These are phyloP conservation scores for Aspergillus sparsus DNA, from an alignment of 495 filamentous ascomycete species.

Conservation along the genomic window DNA sequence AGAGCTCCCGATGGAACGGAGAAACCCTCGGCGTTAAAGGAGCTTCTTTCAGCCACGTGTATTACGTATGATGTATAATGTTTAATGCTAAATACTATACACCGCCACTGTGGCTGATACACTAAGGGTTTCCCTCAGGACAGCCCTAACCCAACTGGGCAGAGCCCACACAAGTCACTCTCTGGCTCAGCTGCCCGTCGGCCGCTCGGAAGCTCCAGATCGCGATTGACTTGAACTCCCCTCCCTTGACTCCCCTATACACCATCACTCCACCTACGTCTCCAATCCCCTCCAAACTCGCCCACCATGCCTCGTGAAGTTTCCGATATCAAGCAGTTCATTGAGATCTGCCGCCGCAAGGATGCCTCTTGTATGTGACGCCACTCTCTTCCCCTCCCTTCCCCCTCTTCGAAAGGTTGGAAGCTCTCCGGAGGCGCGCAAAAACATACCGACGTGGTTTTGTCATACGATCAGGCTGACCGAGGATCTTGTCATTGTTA, in stretches of 20 bases:
- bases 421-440: constrained; percentile 10
- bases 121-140: constrained; percentile 11
- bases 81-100: no score
- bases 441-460: constrained; percentile 28
- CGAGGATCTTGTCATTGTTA: constrained; percentile 11
- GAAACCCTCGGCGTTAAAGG: no score
- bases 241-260: constrained; percentile 9
- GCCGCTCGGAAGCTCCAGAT: constrained; percentile 20
- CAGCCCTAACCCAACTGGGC: constrained; percentile 23
- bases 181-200: constrained; percentile 5
- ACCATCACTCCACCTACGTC: constrained; percentile 11
- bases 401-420: background rate
- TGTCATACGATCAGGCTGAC: constrained; percentile 17
- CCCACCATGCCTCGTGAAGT: constrained; percentile 93
- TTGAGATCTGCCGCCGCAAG: constrained; percentile 99
- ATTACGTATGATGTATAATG: background rate
- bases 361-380: constrained; percentile 86
- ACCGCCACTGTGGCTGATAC: constrained; percentile 3
- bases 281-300: constrained; percentile 18
- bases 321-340: constrained; percentile 99
- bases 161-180: constrained; percentile 22
- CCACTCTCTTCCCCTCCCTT: constrained; percentile 1
- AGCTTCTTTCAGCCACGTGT: background rate
- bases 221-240: constrained; percentile 19
- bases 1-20: no score